Evolutionary conservation across 805 yeast genomes (phyloP).

Genomic region (Saccharomycopsis selenospora): DNA sequence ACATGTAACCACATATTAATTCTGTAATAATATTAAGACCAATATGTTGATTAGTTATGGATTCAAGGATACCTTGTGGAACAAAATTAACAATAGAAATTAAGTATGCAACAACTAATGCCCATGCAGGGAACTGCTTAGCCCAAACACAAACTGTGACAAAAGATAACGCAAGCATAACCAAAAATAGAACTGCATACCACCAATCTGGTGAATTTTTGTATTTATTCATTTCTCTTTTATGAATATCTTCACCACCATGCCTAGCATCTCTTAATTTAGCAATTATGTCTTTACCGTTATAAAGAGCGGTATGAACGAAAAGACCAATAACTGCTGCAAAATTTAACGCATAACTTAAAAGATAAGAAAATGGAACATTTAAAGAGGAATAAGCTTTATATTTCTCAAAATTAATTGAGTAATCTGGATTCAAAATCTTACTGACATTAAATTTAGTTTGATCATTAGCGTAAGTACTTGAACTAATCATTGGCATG

Average conservation of each 20-base stretch:
- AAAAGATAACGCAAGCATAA: constrained; percentile 35
- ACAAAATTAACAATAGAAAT: constrained; percentile 46
- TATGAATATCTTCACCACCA: constrained; percentile 35
- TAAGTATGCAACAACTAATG: constrained; percentile 47
- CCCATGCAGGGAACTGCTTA: constrained; percentile 59
- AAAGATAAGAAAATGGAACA: constrained; percentile 50
- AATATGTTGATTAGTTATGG: constrained; percentile 41
- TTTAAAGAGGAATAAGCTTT: constrained; percentile 50
- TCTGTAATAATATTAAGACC: constrained; percentile 45
- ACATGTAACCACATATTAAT: constrained; percentile 50
- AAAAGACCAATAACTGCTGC: constrained; percentile 59
- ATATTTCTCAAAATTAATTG: constrained; percentile 28
- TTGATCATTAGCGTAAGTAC: constrained; percentile 22
- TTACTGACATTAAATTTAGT: constrained; percentile 21
- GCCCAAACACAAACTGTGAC: constrained; percentile 35
- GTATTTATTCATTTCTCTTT: constrained; percentile 46
- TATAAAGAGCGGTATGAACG: constrained; percentile 49
- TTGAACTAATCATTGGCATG: constrained; percentile 24
- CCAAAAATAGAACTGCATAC: constrained; percentile 43
- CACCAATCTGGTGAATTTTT: constrained; percentile 73
- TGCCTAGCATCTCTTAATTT: constrained; percentile 38
- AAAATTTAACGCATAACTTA: constrained; percentile 50
- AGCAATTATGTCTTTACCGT: constrained; percentile 45
- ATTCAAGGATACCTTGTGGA: constrained; percentile 52
- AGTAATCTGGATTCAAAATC: constrained; percentile 21